Evolutionary conservation across 495 filamentous ascomycete species (phyloP), one percentile per base, ranked within the genome.

Genomic region (Xylaria castorea): DNA sequence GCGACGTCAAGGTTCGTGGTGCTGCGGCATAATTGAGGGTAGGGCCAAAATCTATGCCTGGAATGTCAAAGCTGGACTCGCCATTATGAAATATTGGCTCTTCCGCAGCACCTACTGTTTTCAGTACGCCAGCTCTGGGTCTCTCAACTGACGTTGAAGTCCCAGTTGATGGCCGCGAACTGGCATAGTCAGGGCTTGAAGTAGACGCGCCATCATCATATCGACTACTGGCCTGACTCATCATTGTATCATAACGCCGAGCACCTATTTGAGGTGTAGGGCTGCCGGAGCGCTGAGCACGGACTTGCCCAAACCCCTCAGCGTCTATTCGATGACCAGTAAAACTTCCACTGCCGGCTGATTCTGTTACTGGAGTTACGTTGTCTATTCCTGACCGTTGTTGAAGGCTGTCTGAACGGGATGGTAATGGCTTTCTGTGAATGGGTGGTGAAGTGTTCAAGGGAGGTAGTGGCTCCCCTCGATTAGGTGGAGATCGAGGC

Each of bases 1-100:
- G 71, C 3, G 77, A 67, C 32, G 74, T 73, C 60, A 79, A 78
- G 9, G 70, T 60, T 6, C 76, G 72, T 16, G 78, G 71, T 9
- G 76, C 75, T 6, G 81, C 75, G 14, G 83, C 86, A 61, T 92
- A 92, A 76, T 92, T 91, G 68, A 91, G 84, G 0, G 95, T 98
- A 22, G 90, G 93, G 0, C 95, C 95, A 79, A 98, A 98, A 77
- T 98, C 92, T 71, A 98, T 87, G 11, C 83, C 81, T 2, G 94
- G 93, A 69, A 97, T 92, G 60, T 90, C 87, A 27, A 82, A 82
- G 25, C 77, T 65, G 14, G 72, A 53, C 4, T 76, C 22, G 64
- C 22, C 18, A 34, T 40, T 32, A 64, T 57, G 11, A 40, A 38
- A 14, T 46, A 72, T 57, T 44, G 70, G 57, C 44, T 75, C 25